Evolutionary conservation across 495 filamentous ascomycete genomes (phyloP).

Genomic region (Penicillium macrosclerotiorum): DNA sequence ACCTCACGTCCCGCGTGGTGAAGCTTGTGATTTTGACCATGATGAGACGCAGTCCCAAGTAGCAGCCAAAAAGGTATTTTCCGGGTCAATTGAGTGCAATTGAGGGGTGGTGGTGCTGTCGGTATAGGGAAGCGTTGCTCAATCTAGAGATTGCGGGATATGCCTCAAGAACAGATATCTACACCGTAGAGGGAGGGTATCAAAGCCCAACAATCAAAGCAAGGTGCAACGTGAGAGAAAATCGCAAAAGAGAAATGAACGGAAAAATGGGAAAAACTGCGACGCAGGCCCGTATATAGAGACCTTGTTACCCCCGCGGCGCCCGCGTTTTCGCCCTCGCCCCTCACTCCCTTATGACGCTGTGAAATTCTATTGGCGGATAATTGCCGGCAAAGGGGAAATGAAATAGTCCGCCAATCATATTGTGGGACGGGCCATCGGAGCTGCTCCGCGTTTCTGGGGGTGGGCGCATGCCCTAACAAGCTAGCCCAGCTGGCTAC

Average conservation of each 20-base stretch:
- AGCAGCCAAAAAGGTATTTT: not conserved
- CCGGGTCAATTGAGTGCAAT: conserved; percentile 6
- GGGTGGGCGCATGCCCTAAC: conserved; percentile 1
- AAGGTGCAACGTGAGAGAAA: not conserved
- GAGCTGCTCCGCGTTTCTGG: conserved; percentile 27
- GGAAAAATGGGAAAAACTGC: conserved; percentile 13
- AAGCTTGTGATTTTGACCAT: conserved; percentile 81
- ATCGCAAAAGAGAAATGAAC: conserved; percentile 3
- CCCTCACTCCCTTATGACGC: conserved; percentile 10
- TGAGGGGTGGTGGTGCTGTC: not conserved
- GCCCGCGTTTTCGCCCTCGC: conserved; percentile 19
- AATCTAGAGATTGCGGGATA: conserved; percentile 4
- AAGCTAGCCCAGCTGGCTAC: no score
- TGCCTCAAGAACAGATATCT: not conserved
- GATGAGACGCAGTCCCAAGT: conserved; percentile 10
- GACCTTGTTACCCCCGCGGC: conserved; percentile 20
- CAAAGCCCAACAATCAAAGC: no score
- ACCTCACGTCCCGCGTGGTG: conserved; percentile 82
- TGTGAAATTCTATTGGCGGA: conserved; percentile 31
- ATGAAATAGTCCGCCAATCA: conserved; percentile 32
- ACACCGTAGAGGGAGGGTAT: not conserved
- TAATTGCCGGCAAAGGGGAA: conserved; percentile 17
- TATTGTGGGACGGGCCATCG: conserved; percentile 11
- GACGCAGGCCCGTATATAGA: conserved; percentile 24
- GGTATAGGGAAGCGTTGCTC: conserved; percentile 1